These are phyloP conservation scores for Aspergillus calidoustus DNA, from an alignment of 2,329 filamentous ascomycete genomes.

Conservation along the genomic window DNA sequence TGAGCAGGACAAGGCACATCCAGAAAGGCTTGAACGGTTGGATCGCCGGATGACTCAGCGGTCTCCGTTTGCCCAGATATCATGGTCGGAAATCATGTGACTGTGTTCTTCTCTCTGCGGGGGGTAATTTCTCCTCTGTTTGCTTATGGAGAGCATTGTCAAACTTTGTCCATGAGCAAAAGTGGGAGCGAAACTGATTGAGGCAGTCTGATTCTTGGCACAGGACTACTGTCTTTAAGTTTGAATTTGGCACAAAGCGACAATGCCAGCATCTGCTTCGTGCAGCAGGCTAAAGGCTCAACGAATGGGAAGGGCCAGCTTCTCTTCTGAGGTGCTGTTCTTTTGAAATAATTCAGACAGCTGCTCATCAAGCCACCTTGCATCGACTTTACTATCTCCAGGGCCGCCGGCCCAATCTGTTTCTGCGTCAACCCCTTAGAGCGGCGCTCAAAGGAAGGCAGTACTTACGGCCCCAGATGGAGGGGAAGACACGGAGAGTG, in stretches of 20 bases:
- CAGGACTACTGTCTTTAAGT: neutral
- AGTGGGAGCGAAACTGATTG: neutral
- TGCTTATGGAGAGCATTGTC: neutral
- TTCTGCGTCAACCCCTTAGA: conserved; percentile 21
- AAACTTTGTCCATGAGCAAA: neutral
- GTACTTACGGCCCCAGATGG: conserved; percentile 66
- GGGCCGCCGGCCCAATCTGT: conserved; percentile 69
- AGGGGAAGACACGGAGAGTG: conserved; percentile 59
- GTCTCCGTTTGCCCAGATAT: neutral
- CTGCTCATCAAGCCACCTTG: conserved; percentile 71
- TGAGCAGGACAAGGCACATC: conserved; percentile 5
- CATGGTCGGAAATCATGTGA: conserved; percentile 6
- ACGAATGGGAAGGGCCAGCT: neutral
- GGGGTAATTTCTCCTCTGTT: neutral
- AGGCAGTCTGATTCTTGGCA: neutral
- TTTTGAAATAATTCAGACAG: conserved; percentile 58
- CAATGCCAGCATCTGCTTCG: neutral
- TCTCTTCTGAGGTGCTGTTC: conserved; percentile 8
- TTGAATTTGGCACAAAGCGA: neutral
- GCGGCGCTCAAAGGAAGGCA: neutral
- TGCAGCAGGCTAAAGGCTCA: neutral
- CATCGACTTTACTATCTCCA: conserved; percentile 71
- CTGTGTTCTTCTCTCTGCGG: neutral
- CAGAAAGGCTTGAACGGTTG: conserved; percentile 16
- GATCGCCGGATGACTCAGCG: conserved; percentile 23